Percentiles rank a stretch among this genome's conserved stretches.
Evolutionary conservation across 345 rosid genomes (phyloP).

Genomic region (Trapa bicornis): DNA sequence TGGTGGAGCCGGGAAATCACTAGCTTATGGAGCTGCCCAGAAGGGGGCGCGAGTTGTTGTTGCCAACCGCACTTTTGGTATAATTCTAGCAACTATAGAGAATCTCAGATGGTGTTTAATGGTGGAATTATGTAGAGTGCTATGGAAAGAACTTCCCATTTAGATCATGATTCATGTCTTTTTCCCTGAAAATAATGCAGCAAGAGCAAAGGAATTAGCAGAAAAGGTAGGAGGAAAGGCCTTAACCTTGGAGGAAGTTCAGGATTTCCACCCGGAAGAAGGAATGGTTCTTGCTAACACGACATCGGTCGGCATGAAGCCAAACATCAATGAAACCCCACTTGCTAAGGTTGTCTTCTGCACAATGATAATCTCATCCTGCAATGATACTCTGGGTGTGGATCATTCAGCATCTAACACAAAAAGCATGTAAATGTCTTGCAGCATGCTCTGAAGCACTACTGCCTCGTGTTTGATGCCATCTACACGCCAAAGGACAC

Average conservation of each 20-base stretch:
- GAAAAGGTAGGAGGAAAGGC: conserved; percentile 33
- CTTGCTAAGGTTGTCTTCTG: conserved; percentile 18
- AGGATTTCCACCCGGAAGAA: conserved; percentile 33
- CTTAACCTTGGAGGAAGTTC: conserved; percentile 25
- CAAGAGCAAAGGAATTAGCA: conserved; percentile 29
- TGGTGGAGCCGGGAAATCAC: conserved; percentile 37
- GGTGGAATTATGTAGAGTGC: neutral
- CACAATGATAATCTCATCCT: too few species aligned
- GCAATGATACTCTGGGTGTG: too few species aligned
- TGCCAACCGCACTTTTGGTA: conserved; percentile 17
- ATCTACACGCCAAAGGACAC: conserved; percentile 37
- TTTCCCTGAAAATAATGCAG: neutral
- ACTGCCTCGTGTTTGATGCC: conserved; percentile 32
- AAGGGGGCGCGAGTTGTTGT: conserved; percentile 38
- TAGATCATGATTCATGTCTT: neutral
- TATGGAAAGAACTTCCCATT: neutral
- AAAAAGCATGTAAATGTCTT: neutral
- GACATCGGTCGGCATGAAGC: conserved; percentile 34
- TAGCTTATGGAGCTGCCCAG: conserved; percentile 38
- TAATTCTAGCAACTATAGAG: too few species aligned
- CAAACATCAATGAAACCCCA: conserved; percentile 26
- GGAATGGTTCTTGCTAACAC: conserved; percentile 43
- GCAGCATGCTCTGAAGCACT: conserved; percentile 27
- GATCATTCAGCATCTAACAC: too few species aligned
- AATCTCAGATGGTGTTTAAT: too few species aligned